A percentile compares a stretch with the other conserved stretches of the same genome.
These are phyloP conservation scores for Sisymbrium irio DNA, from an alignment of 345 rosid species.

Conservation along the genomic window DNA sequence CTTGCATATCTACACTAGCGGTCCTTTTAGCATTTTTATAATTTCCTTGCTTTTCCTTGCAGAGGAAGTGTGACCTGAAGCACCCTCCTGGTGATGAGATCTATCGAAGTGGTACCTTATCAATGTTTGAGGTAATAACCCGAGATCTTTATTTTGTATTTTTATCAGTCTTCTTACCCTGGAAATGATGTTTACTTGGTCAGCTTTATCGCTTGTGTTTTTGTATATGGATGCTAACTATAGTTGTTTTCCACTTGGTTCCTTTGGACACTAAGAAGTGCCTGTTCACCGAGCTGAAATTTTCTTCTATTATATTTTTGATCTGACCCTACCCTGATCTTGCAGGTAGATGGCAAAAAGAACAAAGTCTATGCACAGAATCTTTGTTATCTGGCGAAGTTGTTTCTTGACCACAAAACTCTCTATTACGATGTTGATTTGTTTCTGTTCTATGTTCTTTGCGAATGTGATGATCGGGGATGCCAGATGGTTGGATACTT, in stretches of 20 bases:
- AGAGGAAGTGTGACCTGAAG: slow-evolving; percentile 95
- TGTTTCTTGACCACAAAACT: slow-evolving; percentile 98
- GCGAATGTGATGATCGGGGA: slow-evolving; percentile 91
- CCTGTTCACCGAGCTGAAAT: neutral
- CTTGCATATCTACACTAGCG: neutral
- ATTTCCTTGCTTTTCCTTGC: slow-evolving; percentile 14
- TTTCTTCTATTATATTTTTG: neutral
- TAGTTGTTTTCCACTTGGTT: neutral
- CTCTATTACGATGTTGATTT: slow-evolving; percentile 97
- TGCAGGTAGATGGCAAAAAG: slow-evolving; percentile 38
- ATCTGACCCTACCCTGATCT: neutral
- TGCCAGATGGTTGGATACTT: slow-evolving; percentile 99
- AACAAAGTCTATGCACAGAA: slow-evolving; percentile 58
- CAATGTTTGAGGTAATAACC: slow-evolving; percentile 90
- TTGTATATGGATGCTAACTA: neutral
- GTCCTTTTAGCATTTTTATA: neutral
- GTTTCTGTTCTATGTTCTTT: slow-evolving; percentile 49
- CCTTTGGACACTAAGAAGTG: neutral
- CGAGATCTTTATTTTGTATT: neutral
- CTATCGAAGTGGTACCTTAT: slow-evolving; percentile 85
- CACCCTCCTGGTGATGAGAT: slow-evolving; percentile 99
- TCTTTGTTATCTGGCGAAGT: slow-evolving; percentile 91
- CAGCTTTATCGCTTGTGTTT: neutral
- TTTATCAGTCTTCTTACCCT: neutral
- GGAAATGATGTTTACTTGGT: neutral